Evolutionary conservation across 805 yeast genomes (phyloP).

Genomic region (Barnettozyma salicaria): DNA sequence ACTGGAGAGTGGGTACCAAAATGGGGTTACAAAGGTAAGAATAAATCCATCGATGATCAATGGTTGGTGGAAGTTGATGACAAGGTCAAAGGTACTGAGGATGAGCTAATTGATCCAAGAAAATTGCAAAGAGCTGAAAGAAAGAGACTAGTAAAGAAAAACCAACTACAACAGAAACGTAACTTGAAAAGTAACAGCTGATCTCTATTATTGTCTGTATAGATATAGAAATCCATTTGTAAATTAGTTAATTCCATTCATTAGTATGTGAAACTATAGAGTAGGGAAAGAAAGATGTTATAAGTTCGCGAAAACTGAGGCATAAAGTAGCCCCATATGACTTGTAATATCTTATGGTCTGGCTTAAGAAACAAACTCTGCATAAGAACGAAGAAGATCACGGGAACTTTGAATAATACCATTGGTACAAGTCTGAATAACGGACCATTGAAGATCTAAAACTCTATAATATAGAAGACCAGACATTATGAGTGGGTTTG

Average conservation of each 20-base stretch:
- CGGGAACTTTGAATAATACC: no score
- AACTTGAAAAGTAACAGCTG: conserved; percentile 44
- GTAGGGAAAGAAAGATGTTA: background rate
- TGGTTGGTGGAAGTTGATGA: conserved; percentile 96
- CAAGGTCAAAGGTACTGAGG: conserved; percentile 48
- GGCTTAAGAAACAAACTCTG: no score
- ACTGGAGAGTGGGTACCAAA: conserved; percentile 94
- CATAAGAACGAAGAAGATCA: no score
- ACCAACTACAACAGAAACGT: conserved; percentile 76
- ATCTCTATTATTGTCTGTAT: background rate
- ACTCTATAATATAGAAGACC: no score
- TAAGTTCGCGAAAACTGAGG: no score
- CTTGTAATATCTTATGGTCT: no score
- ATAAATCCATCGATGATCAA: conserved; percentile 79
- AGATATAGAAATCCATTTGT: background rate
- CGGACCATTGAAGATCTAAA: no score
- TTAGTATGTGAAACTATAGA: no score
- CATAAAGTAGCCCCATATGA: no score
- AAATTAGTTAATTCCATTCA: background rate
- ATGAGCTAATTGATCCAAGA: conserved; percentile 84
- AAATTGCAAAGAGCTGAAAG: conserved; percentile 74
- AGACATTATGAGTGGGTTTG: conserved; percentile 12
- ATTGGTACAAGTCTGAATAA: no score
- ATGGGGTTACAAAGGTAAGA: conserved; percentile 96
- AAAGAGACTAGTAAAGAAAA: conserved; percentile 78